phyloP scores from a whole-genome alignment of 208 protist genomes.

The Leishmania arabica region DNA sequence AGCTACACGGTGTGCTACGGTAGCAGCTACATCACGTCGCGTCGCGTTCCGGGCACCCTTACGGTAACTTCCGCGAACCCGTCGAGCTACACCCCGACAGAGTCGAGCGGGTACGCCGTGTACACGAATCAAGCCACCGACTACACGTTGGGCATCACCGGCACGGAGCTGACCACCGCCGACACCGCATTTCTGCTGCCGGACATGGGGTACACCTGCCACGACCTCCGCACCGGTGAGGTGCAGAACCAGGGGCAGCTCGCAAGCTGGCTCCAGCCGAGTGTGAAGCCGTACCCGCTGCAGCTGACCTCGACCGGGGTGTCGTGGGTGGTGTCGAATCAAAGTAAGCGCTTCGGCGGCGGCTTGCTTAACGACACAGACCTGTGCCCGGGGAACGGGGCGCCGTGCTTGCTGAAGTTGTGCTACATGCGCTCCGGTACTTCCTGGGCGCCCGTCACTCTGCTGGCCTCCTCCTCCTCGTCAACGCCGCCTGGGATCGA shows the following conservation, averaged over 20 bases:
- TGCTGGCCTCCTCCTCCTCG: background rate
- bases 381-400: conserved; percentile 55
- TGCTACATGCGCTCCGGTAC: conserved; percentile 76
- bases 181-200: conserved; percentile 82
- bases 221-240: conserved; percentile 71
- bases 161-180: conserved; percentile 44
- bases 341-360: conserved; percentile 59
- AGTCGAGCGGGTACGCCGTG: conserved; percentile 31
- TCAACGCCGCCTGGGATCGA: conserved; percentile 24
- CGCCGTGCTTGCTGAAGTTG: conserved; percentile 71
- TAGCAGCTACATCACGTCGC: conserved; percentile 31
- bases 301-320: conserved; percentile 44
- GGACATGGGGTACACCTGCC: conserved; percentile 72
- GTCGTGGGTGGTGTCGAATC: conserved; percentile 71
- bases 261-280: conserved; percentile 64
- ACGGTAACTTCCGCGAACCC: conserved; percentile 72
- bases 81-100: conserved; percentile 38
- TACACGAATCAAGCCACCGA: conserved; percentile 78
- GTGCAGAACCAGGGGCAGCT: conserved; percentile 61
- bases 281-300: conserved; percentile 57
- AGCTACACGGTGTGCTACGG: conserved; percentile 87
- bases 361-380: conserved; percentile 55
- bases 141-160: conserved; percentile 64
- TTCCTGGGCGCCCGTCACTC: conserved; percentile 80
- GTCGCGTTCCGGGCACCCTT: conserved; percentile 68